Conservation (phyloP, 2,329 filamentous ascomycete genomes). For the Verticillium klebahnii region DNA sequence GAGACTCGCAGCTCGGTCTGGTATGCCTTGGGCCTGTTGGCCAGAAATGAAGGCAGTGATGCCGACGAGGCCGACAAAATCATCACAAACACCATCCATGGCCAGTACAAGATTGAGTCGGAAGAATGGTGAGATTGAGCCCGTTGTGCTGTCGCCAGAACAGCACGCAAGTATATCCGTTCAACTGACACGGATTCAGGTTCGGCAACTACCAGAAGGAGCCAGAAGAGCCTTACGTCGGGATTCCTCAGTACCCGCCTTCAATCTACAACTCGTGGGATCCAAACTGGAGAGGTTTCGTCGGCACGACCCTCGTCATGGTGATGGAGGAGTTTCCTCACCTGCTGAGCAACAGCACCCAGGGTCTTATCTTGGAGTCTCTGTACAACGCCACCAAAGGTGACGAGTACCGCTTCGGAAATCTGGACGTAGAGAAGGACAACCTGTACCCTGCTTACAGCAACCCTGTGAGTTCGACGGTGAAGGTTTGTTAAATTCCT, state of each 20-base stretch:
- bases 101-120: constrained; percentile 45
- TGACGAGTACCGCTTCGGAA: constrained; percentile 57
- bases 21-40: constrained; percentile 55
- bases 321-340: constrained; percentile 53
- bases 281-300: constrained; percentile 61
- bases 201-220: constrained; percentile 48
- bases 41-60: constrained; percentile 47
- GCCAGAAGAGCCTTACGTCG: constrained; percentile 54
- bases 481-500: no score
- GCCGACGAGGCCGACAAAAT: constrained; percentile 46
- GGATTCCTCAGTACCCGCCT: constrained; percentile 43
- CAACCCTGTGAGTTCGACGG: constrained; percentile 37
- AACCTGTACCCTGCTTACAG: constrained; percentile 60
- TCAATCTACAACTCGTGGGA: constrained; percentile 55
- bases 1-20: constrained; percentile 54
- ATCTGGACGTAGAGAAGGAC: constrained; percentile 52
- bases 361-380: constrained; percentile 44
- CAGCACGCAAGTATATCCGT: constrained; percentile 10
- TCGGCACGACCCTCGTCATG: constrained; percentile 54
- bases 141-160: neutral
- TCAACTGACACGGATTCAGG: constrained; percentile 15
- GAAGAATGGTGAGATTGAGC: constrained; percentile 46
- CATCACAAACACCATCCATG: constrained; percentile 46
- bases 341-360: constrained; percentile 31
- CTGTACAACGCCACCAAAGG: constrained; percentile 52